Conservation (phyloP, 2,329 filamentous ascomycete genomes). For the Fusarium piperis region DNA sequence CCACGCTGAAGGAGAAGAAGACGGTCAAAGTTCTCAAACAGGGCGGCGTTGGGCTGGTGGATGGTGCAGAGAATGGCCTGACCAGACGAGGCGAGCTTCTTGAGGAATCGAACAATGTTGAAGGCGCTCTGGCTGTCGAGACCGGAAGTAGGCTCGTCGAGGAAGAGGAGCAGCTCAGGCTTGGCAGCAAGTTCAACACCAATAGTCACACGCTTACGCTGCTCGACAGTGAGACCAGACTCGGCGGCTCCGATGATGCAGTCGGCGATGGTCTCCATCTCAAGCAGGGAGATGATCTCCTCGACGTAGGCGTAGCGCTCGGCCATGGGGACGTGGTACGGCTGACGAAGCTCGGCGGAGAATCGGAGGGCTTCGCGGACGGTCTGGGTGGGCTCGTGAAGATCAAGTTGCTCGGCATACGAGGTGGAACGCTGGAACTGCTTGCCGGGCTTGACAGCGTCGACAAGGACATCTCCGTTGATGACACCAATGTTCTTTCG, state of each 20-base stretch:
- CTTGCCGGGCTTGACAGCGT: constrained; percentile 64
- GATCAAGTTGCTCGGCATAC: constrained; percentile 70
- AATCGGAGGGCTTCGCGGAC: constrained; percentile 72
- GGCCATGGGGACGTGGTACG: constrained; percentile 59
- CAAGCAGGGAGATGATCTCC: constrained; percentile 67
- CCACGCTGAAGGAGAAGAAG: constrained; percentile 81
- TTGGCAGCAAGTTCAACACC: constrained; percentile 90
- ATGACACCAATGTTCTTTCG: constrained; percentile 72
- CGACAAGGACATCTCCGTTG: constrained; percentile 65
- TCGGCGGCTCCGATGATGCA: constrained; percentile 68
- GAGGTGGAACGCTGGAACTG: constrained; percentile 70
- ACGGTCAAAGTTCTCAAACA: constrained; percentile 90
- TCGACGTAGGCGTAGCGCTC: constrained; percentile 70
- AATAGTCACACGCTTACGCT: constrained; percentile 84
- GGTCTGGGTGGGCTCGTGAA: constrained; percentile 70
- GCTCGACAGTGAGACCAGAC: constrained; percentile 75
- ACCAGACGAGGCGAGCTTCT: constrained; percentile 79
- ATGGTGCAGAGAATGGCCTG: constrained; percentile 93
- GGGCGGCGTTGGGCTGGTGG: constrained; percentile 85
- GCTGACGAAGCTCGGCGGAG: constrained; percentile 69
- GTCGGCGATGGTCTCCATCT: constrained; percentile 68
- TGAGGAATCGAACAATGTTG: constrained; percentile 82
- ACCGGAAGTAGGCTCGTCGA: constrained; percentile 82
- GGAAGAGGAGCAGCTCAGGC: constrained; percentile 78
- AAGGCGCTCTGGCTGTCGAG: constrained; percentile 72